Conservation (phyloP, 495 filamentous ascomycete species). For the Neurospora sp. region DNA sequence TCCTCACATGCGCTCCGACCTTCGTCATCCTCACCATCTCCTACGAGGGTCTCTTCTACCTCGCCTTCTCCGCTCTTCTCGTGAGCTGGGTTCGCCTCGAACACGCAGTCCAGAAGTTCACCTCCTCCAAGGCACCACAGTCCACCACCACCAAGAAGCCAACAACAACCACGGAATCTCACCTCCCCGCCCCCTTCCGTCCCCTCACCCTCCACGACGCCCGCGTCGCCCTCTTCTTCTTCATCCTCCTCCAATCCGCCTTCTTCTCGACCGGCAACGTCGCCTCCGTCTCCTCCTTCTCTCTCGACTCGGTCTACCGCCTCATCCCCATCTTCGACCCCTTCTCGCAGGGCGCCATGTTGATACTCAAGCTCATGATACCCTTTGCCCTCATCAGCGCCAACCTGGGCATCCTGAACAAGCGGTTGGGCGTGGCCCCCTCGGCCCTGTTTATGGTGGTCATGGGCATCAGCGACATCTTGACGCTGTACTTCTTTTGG, state of each 20-base stretch:
- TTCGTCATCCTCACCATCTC: conserved; percentile 97
- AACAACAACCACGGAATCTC: conserved; percentile 8
- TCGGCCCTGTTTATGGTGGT: conserved; percentile 90
- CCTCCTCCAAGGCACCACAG: conserved; percentile 7
- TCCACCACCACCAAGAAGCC: conserved; percentile 12
- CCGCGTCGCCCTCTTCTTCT: conserved; percentile 86
- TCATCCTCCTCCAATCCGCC: conserved; percentile 84
- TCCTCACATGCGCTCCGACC: conserved; percentile 83
- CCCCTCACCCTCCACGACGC: conserved; percentile 68
- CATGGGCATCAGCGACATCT: conserved; percentile 82
- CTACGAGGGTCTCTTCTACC: conserved; percentile 95
- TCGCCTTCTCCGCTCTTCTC: conserved; percentile 74
- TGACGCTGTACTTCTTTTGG: conserved; percentile 97
- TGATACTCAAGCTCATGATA: conserved; percentile 83
- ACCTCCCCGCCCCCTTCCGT: conserved; percentile 44
- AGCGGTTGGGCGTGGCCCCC: conserved; percentile 64
- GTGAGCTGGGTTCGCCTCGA: conserved; percentile 88
- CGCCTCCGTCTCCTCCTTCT: conserved; percentile 90
- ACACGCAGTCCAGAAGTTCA: conserved; percentile 58
- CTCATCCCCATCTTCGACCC: conserved; percentile 93
- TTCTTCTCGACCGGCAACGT: conserved; percentile 98
- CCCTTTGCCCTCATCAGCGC: conserved; percentile 91
- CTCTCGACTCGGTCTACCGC: conserved; percentile 78
- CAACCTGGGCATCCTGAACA: conserved; percentile 90
- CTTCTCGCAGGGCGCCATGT: conserved; percentile 79